Conservation (phyloP, 768 basidiomycete species). For the Auriculariales sp. region DNA sequence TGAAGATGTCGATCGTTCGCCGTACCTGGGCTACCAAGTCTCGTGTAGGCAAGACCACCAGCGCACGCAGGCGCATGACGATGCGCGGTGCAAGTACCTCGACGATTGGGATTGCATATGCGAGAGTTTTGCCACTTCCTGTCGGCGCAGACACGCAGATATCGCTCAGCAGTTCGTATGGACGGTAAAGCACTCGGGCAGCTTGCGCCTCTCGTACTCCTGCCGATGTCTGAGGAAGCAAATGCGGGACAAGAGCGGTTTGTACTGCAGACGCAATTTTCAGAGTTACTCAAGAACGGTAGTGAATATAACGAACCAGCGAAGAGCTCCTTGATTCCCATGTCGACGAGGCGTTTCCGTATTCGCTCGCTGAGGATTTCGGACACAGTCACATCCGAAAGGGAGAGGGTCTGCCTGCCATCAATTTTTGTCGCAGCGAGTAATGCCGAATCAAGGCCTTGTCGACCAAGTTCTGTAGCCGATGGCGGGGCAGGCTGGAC, state of each 20-base stretch:
- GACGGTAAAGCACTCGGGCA: slow-evolving; percentile 40
- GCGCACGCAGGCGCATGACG: slow-evolving; percentile 72
- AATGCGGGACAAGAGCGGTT: slow-evolving; percentile 70
- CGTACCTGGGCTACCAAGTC: slow-evolving; percentile 86
- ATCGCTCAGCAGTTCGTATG: slow-evolving; percentile 56
- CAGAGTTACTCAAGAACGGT: not conserved
- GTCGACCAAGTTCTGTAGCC: slow-evolving; percentile 52
- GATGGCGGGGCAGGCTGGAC: slow-evolving; percentile 53
- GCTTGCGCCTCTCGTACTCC: slow-evolving; percentile 7
- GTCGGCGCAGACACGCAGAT: slow-evolving; percentile 94
- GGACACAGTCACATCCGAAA: slow-evolving; percentile 23
- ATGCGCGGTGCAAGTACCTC: slow-evolving; percentile 69
- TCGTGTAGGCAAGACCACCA: slow-evolving; percentile 84
- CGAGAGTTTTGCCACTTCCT: slow-evolving; percentile 93
- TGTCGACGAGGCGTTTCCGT: slow-evolving; percentile 45
- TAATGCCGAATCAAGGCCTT: slow-evolving; percentile 65
- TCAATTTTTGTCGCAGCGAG: slow-evolving; percentile 56
- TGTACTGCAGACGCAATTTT: slow-evolving; percentile 44
- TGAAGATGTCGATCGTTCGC: slow-evolving; percentile 79
- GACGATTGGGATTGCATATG: slow-evolving; percentile 87
- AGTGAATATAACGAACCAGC: slow-evolving; percentile 42
- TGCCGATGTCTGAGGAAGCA: too few species aligned
- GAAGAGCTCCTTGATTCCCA: slow-evolving; percentile 78
- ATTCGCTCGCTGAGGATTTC: slow-evolving; percentile 42
- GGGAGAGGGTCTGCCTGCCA: slow-evolving; percentile 25